Base-by-base conservation (phyloP, 2,329 filamentous ascomycete species). In the Epichloe aotearoae region DNA sequence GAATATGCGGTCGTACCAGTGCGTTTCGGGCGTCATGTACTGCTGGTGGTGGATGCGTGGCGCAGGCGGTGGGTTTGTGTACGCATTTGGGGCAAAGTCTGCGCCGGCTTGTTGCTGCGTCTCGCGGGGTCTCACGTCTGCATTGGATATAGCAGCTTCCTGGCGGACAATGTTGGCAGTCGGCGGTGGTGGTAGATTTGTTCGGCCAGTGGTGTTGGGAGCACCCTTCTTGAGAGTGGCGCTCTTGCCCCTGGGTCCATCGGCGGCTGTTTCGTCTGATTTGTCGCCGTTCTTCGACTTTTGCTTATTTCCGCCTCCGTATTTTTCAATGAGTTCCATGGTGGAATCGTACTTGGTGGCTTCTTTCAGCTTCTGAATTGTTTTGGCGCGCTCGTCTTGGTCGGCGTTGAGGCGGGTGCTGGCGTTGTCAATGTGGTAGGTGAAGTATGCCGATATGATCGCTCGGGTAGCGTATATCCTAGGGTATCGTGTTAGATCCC, bases 271-370 rank as follows among this genome's bases (percentile, higher is more conserved):
- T 36, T 44, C 45, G 53, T 52, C 23, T 51, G 40, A 30, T 50
- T 51, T 17, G 30, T 51, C 15, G 37, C 46, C 46, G 7, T 46
- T 52, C 5, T 58, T 54, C 20, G 34, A 41, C 51, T 23, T 50
- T 37, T 40, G 44, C 19, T 72, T 70, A 59, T 74, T 70, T 54
- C 83, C 80, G 10, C 81, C 86, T 37, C 89, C 90, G 65, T 98
- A 98, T 61, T 97, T 98, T 61, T 97, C 88, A 11, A 98, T 78
- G 53, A 98, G 70, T 64, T 96, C 82, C 61, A 94, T 81, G 1
- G 93, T 98, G 34, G 90, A 93, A 67, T 97, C 88, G 70, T 96
- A 98, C 66, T 87, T 95, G 36, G 93, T 98, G 26, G 90, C 90
- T 52, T 85, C 83, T 69, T 98, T 98, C 55, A 98, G 80, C 68